phyloP scores from a whole-genome alignment of 495 filamentous ascomycete species.

The Choiromyces venosus region DNA sequence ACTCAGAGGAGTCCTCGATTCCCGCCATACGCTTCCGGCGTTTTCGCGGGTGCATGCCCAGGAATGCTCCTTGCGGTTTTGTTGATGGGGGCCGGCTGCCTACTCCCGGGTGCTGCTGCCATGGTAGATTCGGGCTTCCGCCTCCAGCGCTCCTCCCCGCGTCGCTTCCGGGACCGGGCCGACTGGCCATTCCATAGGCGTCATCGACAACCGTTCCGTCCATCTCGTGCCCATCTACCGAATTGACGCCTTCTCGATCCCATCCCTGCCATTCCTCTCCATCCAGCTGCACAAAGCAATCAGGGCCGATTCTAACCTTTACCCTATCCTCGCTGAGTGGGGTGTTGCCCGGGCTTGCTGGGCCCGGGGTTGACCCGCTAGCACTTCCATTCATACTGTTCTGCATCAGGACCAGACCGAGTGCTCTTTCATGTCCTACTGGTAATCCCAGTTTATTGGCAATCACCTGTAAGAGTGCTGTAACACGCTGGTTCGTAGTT shows the following conservation, averaged over 20 bases:
- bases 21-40: constrained; percentile 51
- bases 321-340: constrained; percentile 66
- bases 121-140: constrained; percentile 23
- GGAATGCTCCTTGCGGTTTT: constrained; percentile 16
- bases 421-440: constrained; percentile 52
- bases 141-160: constrained; percentile 31
- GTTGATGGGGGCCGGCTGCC: constrained; percentile 10
- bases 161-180: constrained; percentile 23
- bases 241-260: constrained; percentile 38
- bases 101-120: constrained; percentile 10
- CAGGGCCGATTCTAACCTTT: constrained; percentile 58
- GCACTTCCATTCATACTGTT: constrained; percentile 43
- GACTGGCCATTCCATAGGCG: not conserved
- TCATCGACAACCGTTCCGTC: not conserved
- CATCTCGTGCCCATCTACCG: constrained; percentile 8
- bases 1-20: constrained; percentile 49
- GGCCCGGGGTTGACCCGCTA: constrained; percentile 52
- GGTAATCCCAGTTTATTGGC: constrained; percentile 73
- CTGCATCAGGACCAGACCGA: constrained; percentile 61
- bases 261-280: constrained; percentile 50
- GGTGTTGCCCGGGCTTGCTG: constrained; percentile 61
- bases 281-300: constrained; percentile 69
- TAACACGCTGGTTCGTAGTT: constrained; percentile 61
- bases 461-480: constrained; percentile 69
- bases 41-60: constrained; percentile 39